Base-by-base conservation (phyloP, 495 filamentous ascomycete species). In the Penicillium odoratum region DNA sequence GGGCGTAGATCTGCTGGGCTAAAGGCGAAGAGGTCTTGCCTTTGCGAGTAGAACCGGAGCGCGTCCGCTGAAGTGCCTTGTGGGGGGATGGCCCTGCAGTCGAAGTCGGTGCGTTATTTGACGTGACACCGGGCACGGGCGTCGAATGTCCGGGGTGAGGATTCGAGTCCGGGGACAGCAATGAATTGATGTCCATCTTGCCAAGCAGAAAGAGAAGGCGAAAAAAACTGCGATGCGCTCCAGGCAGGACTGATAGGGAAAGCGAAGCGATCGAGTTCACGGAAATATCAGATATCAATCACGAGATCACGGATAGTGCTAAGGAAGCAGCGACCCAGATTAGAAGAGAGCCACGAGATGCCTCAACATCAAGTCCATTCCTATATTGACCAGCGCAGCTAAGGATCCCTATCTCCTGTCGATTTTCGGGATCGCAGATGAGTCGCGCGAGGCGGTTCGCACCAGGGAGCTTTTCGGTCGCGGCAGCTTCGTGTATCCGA, bases 131-230 rank as follows among this genome's bases (percentile, higher is more conserved):
- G 58, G 66, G 60, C 65, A 70, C 59, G 67, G 76, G 69, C 55
- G 79, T 70, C 43, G 70, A 75, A 59, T 62, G 72, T 59, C 76
- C 76, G 64, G 66, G 68, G 62, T 78, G 69, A 25, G 75, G 73
- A 63, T 86, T 79, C 53, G 84, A 80, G 53, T 89, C 84, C 70
- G 87, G 85, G 57, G 87, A 89, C 59, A 90, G 81, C 46, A 90
- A 80, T 30, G 83, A 86, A 73, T 79, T 86, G 77, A 90, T 90
- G 64, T 90, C 85, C 87, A 90, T 90, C 49, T 66, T 75, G 48
- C 56, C 18, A 51, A 47, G 31, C 48, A 52, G 38, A 60, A 46
- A 51, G 15, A 34, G 8, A 48, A 13, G 64, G 36, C 26, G 48
- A 58, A 63, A 43, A 40, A 28, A 36, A 10, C 16, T 44, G 51